phyloP scores from a whole-genome alignment of 164 flowering plant species.

The Litsea cubeba region DNA sequence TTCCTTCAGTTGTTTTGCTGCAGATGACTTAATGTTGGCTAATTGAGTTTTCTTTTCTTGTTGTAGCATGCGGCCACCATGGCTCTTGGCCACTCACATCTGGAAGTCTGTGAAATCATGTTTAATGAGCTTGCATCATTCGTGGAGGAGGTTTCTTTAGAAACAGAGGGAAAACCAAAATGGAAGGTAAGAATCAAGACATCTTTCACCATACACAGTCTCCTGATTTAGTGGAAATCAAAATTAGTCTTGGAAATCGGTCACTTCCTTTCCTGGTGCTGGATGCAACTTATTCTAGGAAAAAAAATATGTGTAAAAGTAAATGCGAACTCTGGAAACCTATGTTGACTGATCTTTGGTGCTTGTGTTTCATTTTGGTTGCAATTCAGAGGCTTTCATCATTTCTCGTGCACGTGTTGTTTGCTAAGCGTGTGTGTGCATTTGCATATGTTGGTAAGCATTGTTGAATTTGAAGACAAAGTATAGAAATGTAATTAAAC shows the following conservation, averaged over 20 bases:
- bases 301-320: no score
- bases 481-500: no score
- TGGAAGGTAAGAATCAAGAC: slow-evolving; percentile 71
- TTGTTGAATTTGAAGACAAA: no score
- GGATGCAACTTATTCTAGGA: no score
- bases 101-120: slow-evolving; percentile 92
- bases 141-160: slow-evolving; percentile 76
- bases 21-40: not conserved
- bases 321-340: not conserved
- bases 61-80: slow-evolving; percentile 87
- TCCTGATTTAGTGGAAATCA: no score
- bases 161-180: slow-evolving; percentile 92
- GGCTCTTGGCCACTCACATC: slow-evolving; percentile 96
- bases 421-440: not conserved
- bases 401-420: not conserved
- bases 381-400: not conserved
- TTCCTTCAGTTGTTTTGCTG: not conserved
- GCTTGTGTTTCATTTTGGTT: not conserved
- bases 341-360: not conserved
- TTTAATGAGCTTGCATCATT: slow-evolving; percentile 83
- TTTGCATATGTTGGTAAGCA: no score
- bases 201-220: not conserved
- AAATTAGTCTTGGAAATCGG: no score
- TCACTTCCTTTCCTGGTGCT: no score
- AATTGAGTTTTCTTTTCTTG: slow-evolving; percentile 14